These are phyloP conservation scores for Lactifluus hygrophoroides DNA, from an alignment of 768 basidiomycete species.

Conservation along the genomic window DNA sequence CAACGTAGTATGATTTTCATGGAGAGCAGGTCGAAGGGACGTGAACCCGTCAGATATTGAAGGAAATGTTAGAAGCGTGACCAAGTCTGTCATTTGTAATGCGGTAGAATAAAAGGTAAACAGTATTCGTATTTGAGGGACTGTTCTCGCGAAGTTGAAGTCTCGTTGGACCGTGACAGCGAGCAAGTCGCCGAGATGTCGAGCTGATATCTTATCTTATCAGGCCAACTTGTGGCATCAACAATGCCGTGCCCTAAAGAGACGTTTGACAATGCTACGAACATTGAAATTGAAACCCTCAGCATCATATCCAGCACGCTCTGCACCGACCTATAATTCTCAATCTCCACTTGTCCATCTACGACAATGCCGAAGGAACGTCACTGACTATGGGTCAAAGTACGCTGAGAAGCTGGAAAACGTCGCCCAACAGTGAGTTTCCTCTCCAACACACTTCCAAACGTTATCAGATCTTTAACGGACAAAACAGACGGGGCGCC, in stretches of 20 bases:
- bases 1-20: slow-evolving; percentile 32
- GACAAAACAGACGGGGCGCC: slow-evolving; percentile 5
- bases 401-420: slow-evolving; percentile 64
- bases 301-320: background rate
- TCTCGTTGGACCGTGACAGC: too few relatives aligned
- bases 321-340: background rate
- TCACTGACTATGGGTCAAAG: slow-evolving; percentile 35
- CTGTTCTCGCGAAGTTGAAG: background rate
- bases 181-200: too few relatives aligned
- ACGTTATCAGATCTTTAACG: background rate
- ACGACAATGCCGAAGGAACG: background rate
- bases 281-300: background rate
- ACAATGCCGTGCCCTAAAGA: background rate
- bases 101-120: background rate
- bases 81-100: slow-evolving; percentile 12
- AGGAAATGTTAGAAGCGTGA: slow-evolving; percentile 17
- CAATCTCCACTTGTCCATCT: background rate
- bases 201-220: too few relatives aligned
- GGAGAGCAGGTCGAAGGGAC: slow-evolving; percentile 31
- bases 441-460: slow-evolving; percentile 5
- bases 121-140: background rate
- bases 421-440: slow-evolving; percentile 55
- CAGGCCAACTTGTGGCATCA: too few relatives aligned
- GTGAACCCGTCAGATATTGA: slow-evolving; percentile 44
- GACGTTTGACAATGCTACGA: background rate